Conservation (phyloP, 371 early-diverging fungal species). For the Umbelopsis sp. region DNA sequence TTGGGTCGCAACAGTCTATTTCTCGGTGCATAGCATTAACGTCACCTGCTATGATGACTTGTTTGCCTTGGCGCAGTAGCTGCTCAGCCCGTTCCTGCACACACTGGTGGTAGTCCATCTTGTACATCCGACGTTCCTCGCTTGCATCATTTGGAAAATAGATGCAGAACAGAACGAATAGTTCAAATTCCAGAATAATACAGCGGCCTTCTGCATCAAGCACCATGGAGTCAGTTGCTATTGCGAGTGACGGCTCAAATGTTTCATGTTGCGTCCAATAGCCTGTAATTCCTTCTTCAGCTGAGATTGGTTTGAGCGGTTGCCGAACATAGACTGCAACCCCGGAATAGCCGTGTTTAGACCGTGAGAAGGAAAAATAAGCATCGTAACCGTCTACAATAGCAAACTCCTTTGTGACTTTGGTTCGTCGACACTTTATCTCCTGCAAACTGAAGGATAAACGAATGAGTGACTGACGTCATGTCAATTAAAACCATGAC, state of each 20-base stretch:
- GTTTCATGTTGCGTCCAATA: conserved; percentile 1
- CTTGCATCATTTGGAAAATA: conserved; percentile 78
- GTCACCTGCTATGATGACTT: conserved; percentile 81
- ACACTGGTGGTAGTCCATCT: conserved; percentile 65
- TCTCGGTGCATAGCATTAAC: conserved; percentile 77
- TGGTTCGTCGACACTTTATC: conserved; percentile 67
- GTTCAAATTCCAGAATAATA: conserved; percentile 76
- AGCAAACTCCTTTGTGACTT: conserved; percentile 63
- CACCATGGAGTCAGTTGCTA: conserved; percentile 46
- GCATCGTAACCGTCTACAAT: conserved; percentile 76
- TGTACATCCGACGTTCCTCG: conserved; percentile 63
- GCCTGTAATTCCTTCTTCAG: conserved; percentile 70
- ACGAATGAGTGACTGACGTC: neutral
- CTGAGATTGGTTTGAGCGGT: conserved; percentile 48
- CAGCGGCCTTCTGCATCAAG: conserved; percentile 82
- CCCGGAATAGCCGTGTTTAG: conserved; percentile 75
- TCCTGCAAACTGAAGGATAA: conserved; percentile 68
- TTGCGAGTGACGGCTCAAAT: conserved; percentile 20
- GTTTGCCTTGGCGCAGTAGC: conserved; percentile 54
- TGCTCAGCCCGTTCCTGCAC: conserved; percentile 56
- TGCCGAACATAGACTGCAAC: conserved; percentile 73
- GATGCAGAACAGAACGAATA: conserved; percentile 81
- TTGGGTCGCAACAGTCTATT: conserved; percentile 84
- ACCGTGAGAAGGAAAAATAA: conserved; percentile 70
- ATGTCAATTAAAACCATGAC: neutral